phyloP scores from a whole-genome alignment of 140 eudicot species.

The Cichorium intybus region DNA sequence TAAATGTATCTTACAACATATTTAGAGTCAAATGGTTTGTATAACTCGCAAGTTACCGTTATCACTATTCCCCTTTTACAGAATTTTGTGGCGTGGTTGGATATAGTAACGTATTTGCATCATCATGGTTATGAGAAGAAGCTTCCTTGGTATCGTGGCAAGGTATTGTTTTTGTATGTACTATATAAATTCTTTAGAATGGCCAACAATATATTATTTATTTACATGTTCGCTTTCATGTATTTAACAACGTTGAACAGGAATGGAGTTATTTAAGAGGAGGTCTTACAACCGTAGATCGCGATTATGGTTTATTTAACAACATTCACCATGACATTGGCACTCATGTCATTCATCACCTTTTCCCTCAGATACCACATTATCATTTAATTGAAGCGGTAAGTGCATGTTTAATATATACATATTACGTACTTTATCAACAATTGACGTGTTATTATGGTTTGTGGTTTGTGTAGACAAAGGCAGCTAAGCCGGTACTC shows the following conservation, averaged over 20 bases:
- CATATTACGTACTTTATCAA: background rate
- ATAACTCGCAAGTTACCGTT: background rate
- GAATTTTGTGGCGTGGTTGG: conserved; percentile 70
- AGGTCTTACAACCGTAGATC: conserved; percentile 69
- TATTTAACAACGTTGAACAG: conserved; percentile 13
- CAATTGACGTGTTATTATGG: background rate
- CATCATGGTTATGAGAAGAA: conserved; percentile 68
- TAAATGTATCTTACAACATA: background rate
- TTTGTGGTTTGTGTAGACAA: conserved; percentile 36
- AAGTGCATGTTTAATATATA: conserved; percentile 1
- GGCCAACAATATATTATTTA: background rate
- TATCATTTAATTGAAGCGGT: conserved; percentile 65
- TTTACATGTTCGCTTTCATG: background rate
- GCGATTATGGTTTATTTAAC: conserved; percentile 66
- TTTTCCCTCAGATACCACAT: conserved; percentile 76
- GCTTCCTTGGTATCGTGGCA: conserved; percentile 85
- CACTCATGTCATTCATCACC: conserved; percentile 80
- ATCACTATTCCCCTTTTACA: background rate
- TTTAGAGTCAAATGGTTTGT: background rate
- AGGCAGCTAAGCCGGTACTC: conserved; percentile 55
- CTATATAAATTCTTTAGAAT: background rate
- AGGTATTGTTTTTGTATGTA: conserved; percentile 32
- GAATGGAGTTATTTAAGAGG: conserved; percentile 76
- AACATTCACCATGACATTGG: conserved; percentile 75
- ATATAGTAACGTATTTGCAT: conserved; percentile 64